Base-by-base conservation (phyloP, 164 flowering plant species). In the Taxillus chinensis region DNA sequence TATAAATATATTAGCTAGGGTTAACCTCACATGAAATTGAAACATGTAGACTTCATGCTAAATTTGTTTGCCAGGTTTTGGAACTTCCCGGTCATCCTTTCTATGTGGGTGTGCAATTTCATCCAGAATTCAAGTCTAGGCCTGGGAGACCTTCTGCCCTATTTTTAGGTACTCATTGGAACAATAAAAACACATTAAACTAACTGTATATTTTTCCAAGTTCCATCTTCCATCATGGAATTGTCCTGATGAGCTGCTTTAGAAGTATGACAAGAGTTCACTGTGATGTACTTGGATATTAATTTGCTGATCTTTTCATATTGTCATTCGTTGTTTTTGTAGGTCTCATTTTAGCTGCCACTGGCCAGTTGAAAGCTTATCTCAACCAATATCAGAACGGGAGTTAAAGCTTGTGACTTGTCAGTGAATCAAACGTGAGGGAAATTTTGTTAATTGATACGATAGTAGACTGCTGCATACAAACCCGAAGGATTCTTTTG, bases 21-120 rank as follows among this genome's bases (percentile, higher is more conserved):
- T 59, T 11, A 46, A 7, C 27, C 51, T 38, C 13, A 52, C 4
- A 27, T 27, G 27, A 27, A 27, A 27, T 27, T 27, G 27, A 27
- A 27, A 27, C 27, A 27, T 27, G 0, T 27, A 0, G 27, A 27
- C 27, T 27, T 27, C 2, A 27, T 27, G 27, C 27, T 27, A 27
- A 27, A 27, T 27, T 27, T 55, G 15, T 55, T 15, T 14, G 4
- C 74, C 84, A 93, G 99, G 78, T 90, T 63, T 65, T 93, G 50
- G 99, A 93, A 81, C 80, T 89, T 70, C 82, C 85, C 42, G 59
- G 67, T 58, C 99, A 93, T 77, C 96, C 90, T 15, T 93, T 71
- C 64, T 93, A 86, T 69, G 90, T 93, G 17, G 99, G 97, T 9
- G 99, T 86, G 59, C 99, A 93, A 66, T 93, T 93, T 70, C 99